These are phyloP conservation scores for Arabidopsis lyrata DNA, from an alignment of 441 rosid genomes.

Conservation along the genomic window DNA sequence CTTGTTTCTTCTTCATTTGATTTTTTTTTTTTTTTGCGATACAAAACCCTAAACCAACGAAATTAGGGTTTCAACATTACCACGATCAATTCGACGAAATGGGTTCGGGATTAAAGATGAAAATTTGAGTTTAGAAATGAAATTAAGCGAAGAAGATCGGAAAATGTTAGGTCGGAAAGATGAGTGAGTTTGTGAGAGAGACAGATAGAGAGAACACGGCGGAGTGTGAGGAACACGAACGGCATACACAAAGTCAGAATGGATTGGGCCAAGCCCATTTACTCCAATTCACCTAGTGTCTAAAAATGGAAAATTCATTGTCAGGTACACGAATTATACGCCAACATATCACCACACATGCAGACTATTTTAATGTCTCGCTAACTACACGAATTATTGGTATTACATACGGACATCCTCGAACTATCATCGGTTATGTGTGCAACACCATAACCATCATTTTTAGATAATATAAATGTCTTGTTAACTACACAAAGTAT, in stretches of 20 bases:
- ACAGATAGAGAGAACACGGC: slow-evolving; percentile 17
- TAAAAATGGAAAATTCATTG: no score
- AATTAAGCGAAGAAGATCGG: slow-evolving; percentile 6
- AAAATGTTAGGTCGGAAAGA: slow-evolving; percentile 4
- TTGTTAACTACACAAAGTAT: no score
- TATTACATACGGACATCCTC: no score
- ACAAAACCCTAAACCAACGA: slow-evolving; percentile 11
- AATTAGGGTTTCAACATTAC: slow-evolving; percentile 34
- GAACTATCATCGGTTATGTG: no score
- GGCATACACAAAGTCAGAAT: neutral
- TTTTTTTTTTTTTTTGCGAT: neutral
- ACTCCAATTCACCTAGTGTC: neutral
- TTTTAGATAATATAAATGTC: no score
- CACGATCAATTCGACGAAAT: neutral
- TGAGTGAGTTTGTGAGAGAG: neutral
- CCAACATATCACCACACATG: no score
- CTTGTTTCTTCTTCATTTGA: slow-evolving; percentile 75
- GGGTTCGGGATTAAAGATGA: neutral
- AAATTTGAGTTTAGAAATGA: neutral
- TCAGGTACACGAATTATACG: no score
- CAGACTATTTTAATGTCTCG: no score
- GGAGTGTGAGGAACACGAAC: slow-evolving; percentile 13
- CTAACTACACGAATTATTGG: no score
- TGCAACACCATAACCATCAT: no score
- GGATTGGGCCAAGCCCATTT: slow-evolving; percentile 26